Evolutionary conservation across 2,329 filamentous ascomycete species (phyloP).

Genomic region (Akanthomyces dipterigenus): DNA sequence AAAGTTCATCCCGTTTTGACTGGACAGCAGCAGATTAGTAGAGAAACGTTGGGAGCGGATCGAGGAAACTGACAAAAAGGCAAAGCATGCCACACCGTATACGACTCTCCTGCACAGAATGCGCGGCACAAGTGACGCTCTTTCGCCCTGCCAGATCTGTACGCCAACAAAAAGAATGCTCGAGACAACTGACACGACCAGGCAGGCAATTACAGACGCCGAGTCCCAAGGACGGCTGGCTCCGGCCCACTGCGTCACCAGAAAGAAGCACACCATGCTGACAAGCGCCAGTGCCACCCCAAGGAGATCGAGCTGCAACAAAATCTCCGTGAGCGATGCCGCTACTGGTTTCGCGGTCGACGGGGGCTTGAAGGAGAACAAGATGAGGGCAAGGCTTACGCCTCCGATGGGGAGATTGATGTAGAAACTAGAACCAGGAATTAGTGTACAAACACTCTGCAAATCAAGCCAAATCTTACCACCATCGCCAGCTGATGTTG

Average conservation of each 20-base stretch:
- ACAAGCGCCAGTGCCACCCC: slow-evolving; percentile 31
- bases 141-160: slow-evolving; percentile 1
- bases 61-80: not conserved
- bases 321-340: slow-evolving; percentile 27
- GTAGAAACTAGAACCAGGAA: slow-evolving; percentile 15
- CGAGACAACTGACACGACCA: slow-evolving; percentile 23
- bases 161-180: slow-evolving; percentile 21
- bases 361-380: slow-evolving; percentile 28
- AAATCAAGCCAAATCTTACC: not conserved
- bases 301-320: slow-evolving; percentile 23
- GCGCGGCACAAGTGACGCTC: not conserved
- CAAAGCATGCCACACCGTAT: not conserved
- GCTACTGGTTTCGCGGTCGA: slow-evolving; percentile 23
- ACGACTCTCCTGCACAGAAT: not conserved
- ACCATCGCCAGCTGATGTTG: slow-evolving; percentile 2
- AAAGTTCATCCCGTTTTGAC: not conserved
- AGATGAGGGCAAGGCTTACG: slow-evolving; percentile 15
- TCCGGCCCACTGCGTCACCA: slow-evolving; percentile 36
- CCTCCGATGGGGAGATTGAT: slow-evolving; percentile 21
- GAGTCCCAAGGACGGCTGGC: slow-evolving; percentile 30
- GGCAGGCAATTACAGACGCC: slow-evolving; percentile 27
- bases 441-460: not conserved
- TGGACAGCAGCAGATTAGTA: not conserved
- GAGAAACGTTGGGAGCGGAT: too few relatives aligned
- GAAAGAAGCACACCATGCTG: slow-evolving; percentile 30